These are phyloP conservation scores for Saturnispora silvae DNA, from an alignment of 805 yeast species.

Conservation along the genomic window DNA sequence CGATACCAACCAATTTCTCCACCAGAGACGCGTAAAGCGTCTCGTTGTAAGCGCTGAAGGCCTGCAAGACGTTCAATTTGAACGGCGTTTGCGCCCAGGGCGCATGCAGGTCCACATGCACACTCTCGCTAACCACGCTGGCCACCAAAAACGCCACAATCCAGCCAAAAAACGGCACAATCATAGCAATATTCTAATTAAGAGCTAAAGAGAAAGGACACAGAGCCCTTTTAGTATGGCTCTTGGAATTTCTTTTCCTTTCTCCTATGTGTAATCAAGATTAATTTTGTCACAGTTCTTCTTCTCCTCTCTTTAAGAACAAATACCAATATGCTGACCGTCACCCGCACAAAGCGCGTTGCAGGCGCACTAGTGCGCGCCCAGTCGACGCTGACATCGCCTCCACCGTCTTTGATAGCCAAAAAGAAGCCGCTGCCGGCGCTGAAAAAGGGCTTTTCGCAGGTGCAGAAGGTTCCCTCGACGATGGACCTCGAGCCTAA, in stretches of 20 bases:
- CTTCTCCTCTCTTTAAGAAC: too few relatives aligned
- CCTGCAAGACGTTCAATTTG: slow-evolving; percentile 32
- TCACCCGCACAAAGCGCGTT: too few relatives aligned
- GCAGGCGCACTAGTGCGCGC: too few relatives aligned
- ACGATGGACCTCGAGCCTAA: slow-evolving; percentile 25
- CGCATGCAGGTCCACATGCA: slow-evolving; percentile 27
- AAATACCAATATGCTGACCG: too few relatives aligned
- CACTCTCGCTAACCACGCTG: too few relatives aligned
- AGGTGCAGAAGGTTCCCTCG: slow-evolving; percentile 26
- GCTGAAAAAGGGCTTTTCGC: slow-evolving; percentile 24
- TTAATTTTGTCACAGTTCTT: too few relatives aligned
- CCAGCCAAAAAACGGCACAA: background rate
- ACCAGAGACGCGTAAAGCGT: slow-evolving; percentile 28
- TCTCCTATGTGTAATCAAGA: too few relatives aligned
- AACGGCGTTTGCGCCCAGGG: slow-evolving; percentile 34
- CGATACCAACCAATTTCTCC: slow-evolving; percentile 20
- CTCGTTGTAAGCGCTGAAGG: slow-evolving; percentile 28
- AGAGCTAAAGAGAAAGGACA: background rate
- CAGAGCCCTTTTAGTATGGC: background rate
- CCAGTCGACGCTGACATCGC: too few relatives aligned
- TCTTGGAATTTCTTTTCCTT: too few relatives aligned
- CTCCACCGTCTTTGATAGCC: too few relatives aligned
- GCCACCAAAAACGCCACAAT: background rate
- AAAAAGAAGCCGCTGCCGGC: background rate
- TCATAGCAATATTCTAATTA: background rate